A percentile compares a stretch with the other conserved stretches of the same genome.
Evolutionary conservation across 441 rosid species (phyloP).

Genomic region (Erodium moschatum): DNA sequence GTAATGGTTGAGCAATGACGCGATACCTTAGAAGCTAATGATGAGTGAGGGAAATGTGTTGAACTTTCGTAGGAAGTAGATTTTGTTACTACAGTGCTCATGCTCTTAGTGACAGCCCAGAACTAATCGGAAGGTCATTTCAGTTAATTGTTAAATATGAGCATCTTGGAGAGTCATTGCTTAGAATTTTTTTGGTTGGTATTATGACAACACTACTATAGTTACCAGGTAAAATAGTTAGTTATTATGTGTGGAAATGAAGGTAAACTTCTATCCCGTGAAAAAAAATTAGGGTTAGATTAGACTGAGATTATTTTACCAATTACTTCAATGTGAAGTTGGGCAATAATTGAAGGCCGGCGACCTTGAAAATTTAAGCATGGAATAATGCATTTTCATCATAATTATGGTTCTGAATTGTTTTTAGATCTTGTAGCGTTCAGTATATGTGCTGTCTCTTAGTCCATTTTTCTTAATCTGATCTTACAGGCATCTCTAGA

Average conservation of each 20-base stretch:
- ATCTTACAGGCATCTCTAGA: constrained; percentile 54
- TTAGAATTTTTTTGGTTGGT: not conserved
- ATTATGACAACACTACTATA: constrained; percentile 25
- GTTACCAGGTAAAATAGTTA: not conserved
- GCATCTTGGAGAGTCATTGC: not conserved
- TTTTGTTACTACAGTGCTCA: not conserved
- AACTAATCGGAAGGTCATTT: not conserved
- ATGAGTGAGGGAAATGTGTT: too few species aligned
- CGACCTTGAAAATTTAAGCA: not conserved
- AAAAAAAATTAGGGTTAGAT: not conserved
- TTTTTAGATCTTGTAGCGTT: not conserved
- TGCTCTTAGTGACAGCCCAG: not conserved
- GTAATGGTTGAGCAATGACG: not conserved
- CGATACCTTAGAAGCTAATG: not conserved
- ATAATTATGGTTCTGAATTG: not conserved
- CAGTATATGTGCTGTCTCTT: not conserved
- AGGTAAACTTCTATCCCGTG: not conserved
- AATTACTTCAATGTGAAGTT: not conserved
- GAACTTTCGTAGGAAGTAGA: constrained; percentile 17
- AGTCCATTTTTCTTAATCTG: not conserved
- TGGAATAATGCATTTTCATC: not conserved
- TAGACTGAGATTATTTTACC: not conserved
- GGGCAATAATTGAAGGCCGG: not conserved
- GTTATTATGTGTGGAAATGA: not conserved
- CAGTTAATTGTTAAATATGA: not conserved